phyloP scores from a whole-genome alignment of 2,329 filamentous ascomycete species.

The Ampelomyces quisqualis region DNA sequence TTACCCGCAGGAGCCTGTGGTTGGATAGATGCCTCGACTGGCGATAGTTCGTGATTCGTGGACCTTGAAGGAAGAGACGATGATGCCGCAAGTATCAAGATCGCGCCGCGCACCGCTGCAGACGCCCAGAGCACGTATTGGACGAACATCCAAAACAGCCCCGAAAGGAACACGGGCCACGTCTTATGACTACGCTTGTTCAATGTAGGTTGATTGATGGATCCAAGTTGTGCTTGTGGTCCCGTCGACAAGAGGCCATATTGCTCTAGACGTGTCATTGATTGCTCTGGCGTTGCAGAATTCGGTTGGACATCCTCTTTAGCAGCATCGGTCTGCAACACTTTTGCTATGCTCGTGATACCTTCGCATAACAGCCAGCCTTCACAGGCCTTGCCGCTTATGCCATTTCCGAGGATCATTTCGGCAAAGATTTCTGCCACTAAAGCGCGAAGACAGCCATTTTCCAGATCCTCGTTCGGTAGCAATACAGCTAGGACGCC shows the following conservation, averaged over 20 bases:
- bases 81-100: constrained; percentile 65
- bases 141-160: constrained; percentile 58
- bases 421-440: constrained; percentile 87
- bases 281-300: constrained; percentile 27
- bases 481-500: constrained; percentile 79
- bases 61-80: constrained; percentile 64
- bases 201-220: constrained; percentile 18
- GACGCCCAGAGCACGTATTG: constrained; percentile 55
- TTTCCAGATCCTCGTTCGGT: constrained; percentile 89
- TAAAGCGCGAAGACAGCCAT: constrained; percentile 77
- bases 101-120: constrained; percentile 65
- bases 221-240: constrained; percentile 29
- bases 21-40: constrained; percentile 34
- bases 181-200: constrained; percentile 19
- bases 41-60: constrained; percentile 33
- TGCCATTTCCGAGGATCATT: constrained; percentile 79
- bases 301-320: constrained; percentile 34
- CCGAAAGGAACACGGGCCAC: constrained; percentile 22
- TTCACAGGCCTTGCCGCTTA: constrained; percentile 79
- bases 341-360: constrained; percentile 68
- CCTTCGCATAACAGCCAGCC: constrained; percentile 87
- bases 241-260: constrained; percentile 55
- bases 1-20: constrained; percentile 29
- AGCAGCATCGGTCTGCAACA: constrained; percentile 42
- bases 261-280: constrained; percentile 54